phyloP scores from a whole-genome alignment of 2,329 filamentous ascomycete species.

The Biscogniauxia sp. region DNA sequence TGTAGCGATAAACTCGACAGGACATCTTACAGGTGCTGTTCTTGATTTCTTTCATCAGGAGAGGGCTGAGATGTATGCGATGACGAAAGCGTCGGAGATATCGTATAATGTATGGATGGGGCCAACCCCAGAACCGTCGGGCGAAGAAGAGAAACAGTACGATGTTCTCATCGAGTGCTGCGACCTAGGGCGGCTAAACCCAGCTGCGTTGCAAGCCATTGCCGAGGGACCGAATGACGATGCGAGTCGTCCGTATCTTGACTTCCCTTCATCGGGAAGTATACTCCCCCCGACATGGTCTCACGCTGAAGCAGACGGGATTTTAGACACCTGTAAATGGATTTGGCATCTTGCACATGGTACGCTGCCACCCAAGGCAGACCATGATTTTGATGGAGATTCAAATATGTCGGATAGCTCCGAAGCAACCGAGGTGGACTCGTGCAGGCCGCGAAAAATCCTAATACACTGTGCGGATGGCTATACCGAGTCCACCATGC shows the following conservation, averaged over 20 bases:
- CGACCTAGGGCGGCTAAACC: constrained; percentile 76
- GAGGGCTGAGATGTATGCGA: constrained; percentile 85
- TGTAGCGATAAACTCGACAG: constrained; percentile 71
- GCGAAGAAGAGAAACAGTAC: constrained; percentile 60
- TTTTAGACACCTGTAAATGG: constrained; percentile 86
- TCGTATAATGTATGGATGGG: constrained; percentile 88
- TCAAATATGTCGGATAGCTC: constrained; percentile 40
- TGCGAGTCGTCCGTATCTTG: constrained; percentile 48
- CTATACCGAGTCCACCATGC: constrained; percentile 89
- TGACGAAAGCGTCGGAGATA: constrained; percentile 89
- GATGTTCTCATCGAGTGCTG: constrained; percentile 87
- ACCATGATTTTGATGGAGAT: constrained; percentile 39
- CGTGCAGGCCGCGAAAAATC: constrained; percentile 59
- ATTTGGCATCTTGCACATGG: constrained; percentile 81
- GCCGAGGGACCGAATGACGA: constrained; percentile 53
- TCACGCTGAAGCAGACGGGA: constrained; percentile 76
- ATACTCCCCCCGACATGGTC: constrained; percentile 83
- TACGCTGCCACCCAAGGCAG: constrained; percentile 38
- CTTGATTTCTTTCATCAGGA: constrained; percentile 91
- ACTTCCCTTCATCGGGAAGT: constrained; percentile 94
- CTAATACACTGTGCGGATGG: constrained; percentile 93
- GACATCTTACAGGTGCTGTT: constrained; percentile 70
- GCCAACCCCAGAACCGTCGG: constrained; percentile 71
- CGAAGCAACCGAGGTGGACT: constrained; percentile 32
- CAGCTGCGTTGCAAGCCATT: constrained; percentile 62